A percentile compares a stretch with the other conserved stretches of the same genome.
Conservation (phyloP, 2,329 filamentous ascomycete species). For the Chaetothyriales sp. region DNA sequence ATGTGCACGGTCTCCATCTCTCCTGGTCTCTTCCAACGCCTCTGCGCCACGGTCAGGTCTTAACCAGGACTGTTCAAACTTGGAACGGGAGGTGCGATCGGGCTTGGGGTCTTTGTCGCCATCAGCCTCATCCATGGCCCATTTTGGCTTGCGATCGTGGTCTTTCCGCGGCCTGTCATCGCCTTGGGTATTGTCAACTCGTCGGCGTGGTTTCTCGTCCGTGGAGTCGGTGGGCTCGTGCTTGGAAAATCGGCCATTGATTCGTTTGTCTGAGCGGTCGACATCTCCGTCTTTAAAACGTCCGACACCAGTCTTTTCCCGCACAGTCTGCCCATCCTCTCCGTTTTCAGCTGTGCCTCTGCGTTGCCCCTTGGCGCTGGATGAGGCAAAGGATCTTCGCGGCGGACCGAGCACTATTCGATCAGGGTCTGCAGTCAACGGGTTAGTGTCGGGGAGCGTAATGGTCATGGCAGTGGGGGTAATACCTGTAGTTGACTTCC, state of each 20-base stretch:
- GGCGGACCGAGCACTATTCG: slow-evolving; percentile 77
- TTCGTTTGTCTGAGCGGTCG: not conserved
- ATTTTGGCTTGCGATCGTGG: slow-evolving; percentile 12
- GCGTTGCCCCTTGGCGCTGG: slow-evolving; percentile 36
- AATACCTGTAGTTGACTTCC: slow-evolving; percentile 34
- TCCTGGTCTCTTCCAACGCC: slow-evolving; percentile 28
- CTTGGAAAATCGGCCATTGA: not conserved
- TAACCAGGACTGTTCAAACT: slow-evolving; percentile 61
- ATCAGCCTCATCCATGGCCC: slow-evolving; percentile 13
- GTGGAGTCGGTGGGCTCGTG: not conserved
- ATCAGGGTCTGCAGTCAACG: slow-evolving; percentile 37
- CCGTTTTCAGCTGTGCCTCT: slow-evolving; percentile 20
- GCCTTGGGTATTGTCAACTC: not conserved
- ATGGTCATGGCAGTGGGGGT: slow-evolving; percentile 18
- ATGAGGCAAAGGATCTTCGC: slow-evolving; percentile 68
- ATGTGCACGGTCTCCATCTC: slow-evolving; percentile 40
- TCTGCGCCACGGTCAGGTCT: slow-evolving; percentile 39
- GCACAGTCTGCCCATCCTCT: not conserved
- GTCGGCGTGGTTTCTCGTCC: slow-evolving; percentile 2
- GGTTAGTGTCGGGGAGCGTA: slow-evolving; percentile 10
- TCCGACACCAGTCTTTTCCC: not conserved
- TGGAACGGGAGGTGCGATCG: slow-evolving; percentile 28
- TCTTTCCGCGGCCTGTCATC: slow-evolving; percentile 8
- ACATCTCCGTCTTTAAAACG: slow-evolving; percentile 40
- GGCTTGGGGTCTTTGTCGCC: slow-evolving; percentile 6